Base-by-base conservation (phyloP, 108 stramenopile genomes). In the Discostella stelligeroides region DNA sequence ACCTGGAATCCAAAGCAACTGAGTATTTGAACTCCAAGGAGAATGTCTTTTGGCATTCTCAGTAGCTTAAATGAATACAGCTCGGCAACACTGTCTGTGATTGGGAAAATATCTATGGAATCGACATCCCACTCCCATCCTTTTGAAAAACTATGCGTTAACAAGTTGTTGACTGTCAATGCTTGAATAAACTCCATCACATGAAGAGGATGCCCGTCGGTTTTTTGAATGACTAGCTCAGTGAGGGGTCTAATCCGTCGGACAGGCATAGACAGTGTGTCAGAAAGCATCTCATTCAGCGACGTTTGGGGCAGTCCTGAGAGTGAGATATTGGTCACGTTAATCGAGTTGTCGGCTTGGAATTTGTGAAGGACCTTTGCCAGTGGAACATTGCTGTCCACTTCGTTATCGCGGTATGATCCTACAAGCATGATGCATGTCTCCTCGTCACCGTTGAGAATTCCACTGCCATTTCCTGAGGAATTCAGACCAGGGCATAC, bases 351-450 rank as follows among this genome's bases (percentile, higher is more conserved):
- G 53, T 61, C 41, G 12, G 41, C 27, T 12, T 62, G 25, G 3
- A 68, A 51, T 41, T 62, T 28, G 30, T 56, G 4, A 12, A 78
- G 13, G 29, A 59, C 40, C 18, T 73, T 37, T 11, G 51, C 37
- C 38, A 76, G 45, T 37, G 34, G 40, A 59, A 67, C 63, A 21
- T 57, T 51, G 2, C 59, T 54, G 13, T 67, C 50, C 8, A 82
- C 78, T 58, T 88, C 84, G 42, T 88, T 73, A 54, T 77, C 78
- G 37, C 86, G 76, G 50, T 82, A 83, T 0, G 70, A 39, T 11
- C 84, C 84, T 24, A 85, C 63, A 40, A 88, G 46, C 55, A 88
- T 20, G 13, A 78, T 28, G 17, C 37, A 15, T 13, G 28, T 0
- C 55, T 56, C 18, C 7, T 69, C 40, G 12, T 46, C 20, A 3